These are phyloP conservation scores for Colletotrichum kahawae DNA, from an alignment of 2,329 filamentous ascomycete species.

Conservation along the genomic window DNA sequence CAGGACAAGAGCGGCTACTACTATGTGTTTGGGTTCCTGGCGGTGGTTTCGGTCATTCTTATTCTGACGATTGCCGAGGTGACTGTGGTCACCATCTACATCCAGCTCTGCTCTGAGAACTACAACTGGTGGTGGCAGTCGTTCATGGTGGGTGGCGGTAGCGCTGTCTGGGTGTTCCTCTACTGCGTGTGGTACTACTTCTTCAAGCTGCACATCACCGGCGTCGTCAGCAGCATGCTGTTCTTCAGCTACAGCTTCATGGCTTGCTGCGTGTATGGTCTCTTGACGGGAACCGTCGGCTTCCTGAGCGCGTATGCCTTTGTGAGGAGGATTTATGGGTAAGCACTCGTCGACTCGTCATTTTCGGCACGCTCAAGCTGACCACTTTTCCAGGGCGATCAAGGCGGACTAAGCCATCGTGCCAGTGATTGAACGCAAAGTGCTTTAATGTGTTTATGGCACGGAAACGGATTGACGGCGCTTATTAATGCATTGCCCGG, in stretches of 20 bases:
- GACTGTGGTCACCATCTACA: slow-evolving; percentile 82
- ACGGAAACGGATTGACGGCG: background rate
- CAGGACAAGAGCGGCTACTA: slow-evolving; percentile 92
- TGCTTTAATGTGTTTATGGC: background rate
- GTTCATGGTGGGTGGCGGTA: slow-evolving; percentile 79
- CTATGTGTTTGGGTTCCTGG: slow-evolving; percentile 88
- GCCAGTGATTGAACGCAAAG: background rate
- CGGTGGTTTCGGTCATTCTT: slow-evolving; percentile 74
- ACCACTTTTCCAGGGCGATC: slow-evolving; percentile 47
- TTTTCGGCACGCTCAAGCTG: background rate
- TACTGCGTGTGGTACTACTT: slow-evolving; percentile 88
- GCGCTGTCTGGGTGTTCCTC: slow-evolving; percentile 79
- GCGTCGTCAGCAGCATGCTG: slow-evolving; percentile 78
- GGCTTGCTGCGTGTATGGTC: slow-evolving; percentile 79
- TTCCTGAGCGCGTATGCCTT: slow-evolving; percentile 87
- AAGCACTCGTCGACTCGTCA: slow-evolving; percentile 34
- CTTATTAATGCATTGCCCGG: slow-evolving; percentile 9
- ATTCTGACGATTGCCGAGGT: slow-evolving; percentile 82
- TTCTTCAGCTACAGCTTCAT: slow-evolving; percentile 88
- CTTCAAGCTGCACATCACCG: slow-evolving; percentile 79
- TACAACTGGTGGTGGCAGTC: slow-evolving; percentile 95
- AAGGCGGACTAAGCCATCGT: slow-evolving; percentile 48
- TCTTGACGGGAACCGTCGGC: slow-evolving; percentile 83
- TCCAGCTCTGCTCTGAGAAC: slow-evolving; percentile 84
- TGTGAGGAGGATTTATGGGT: slow-evolving; percentile 83